Percentiles rank a stretch among this genome's conserved stretches.
Conservation (phyloP, 2,329 filamentous ascomycete species). For the Aspergillus glaucus region DNA sequence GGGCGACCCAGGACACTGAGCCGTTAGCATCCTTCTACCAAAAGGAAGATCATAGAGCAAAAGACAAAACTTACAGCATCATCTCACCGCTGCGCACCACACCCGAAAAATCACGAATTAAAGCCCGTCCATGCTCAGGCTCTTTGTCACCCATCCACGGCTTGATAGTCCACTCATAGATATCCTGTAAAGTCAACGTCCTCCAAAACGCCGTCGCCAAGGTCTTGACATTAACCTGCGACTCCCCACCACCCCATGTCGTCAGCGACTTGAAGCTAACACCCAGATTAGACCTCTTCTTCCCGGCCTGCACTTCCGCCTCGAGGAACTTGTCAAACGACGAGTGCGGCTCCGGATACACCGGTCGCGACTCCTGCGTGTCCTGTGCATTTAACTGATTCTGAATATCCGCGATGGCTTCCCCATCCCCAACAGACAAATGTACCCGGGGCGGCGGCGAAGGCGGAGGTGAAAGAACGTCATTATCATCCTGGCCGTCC, state of each 20-base stretch:
- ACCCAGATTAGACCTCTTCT: constrained; percentile 64
- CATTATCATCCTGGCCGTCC: constrained; percentile 9
- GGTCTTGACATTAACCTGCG: constrained; percentile 59
- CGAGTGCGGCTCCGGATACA: constrained; percentile 47
- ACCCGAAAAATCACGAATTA: constrained; percentile 60
- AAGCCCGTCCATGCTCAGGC: constrained; percentile 41
- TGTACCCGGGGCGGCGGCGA: constrained; percentile 18
- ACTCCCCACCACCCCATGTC: constrained; percentile 60
- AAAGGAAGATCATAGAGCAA: background rate
- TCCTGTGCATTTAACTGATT: constrained; percentile 21
- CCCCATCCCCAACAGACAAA: constrained; percentile 22
- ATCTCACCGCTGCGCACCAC: constrained; percentile 61
- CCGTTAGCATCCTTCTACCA: background rate
- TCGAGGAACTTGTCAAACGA: constrained; percentile 62
- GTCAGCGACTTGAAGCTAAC: constrained; percentile 67
- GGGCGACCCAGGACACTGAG: constrained; percentile 57
- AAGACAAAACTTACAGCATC: constrained; percentile 44
- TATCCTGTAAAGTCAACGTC: constrained; percentile 69
- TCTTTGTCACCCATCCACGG: constrained; percentile 40
- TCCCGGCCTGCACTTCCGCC: constrained; percentile 58
- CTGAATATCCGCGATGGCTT: constrained; percentile 26
- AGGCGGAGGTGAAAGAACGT: constrained; percentile 1
- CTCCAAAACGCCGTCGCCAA: constrained; percentile 64
- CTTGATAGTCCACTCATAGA: constrained; percentile 49
- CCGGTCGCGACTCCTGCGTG: constrained; percentile 2